A percentile compares a stretch with the other conserved stretches of the same genome.
These are phyloP conservation scores for Auriscalpium orientale DNA, from an alignment of 768 basidiomycete genomes.

Conservation along the genomic window DNA sequence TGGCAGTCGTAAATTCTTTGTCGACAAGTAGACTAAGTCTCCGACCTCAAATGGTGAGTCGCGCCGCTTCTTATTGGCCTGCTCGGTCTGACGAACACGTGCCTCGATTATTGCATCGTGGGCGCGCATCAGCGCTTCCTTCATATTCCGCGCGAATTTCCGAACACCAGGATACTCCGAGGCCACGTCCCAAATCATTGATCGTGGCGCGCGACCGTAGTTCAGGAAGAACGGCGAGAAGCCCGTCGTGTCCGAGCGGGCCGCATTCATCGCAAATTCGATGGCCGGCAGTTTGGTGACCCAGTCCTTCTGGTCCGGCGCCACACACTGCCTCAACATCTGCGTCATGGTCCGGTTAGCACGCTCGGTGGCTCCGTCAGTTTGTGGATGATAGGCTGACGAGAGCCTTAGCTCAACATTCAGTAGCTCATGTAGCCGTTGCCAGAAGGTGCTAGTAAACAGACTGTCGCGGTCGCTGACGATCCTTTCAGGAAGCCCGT, in stretches of 20 bases:
- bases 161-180: constrained; percentile 22
- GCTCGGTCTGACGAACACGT: constrained; percentile 22
- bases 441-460: constrained; percentile 40
- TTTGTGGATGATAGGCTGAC: constrained; percentile 35
- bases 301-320: constrained; percentile 27
- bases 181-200: constrained; percentile 23
- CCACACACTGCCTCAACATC: constrained; percentile 23
- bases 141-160: constrained; percentile 20
- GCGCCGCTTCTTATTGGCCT: constrained; percentile 19
- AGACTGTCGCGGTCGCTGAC: constrained; percentile 34
- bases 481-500: constrained; percentile 32
- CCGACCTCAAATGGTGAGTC: constrained; percentile 13
- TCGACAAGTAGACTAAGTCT: constrained; percentile 24
- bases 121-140: constrained; percentile 17
- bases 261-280: constrained; percentile 2
- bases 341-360: constrained; percentile 27
- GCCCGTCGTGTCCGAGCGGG: constrained; percentile 26
- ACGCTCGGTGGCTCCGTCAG: constrained; percentile 33
- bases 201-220: constrained; percentile 22
- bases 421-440: constrained; percentile 22
- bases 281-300: constrained; percentile 25
- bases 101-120: constrained; percentile 33
- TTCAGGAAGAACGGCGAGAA: constrained; percentile 31
- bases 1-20: background rate
- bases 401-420: constrained; percentile 29